phyloP scores from a whole-genome alignment of 352 stramenopile species.

The Globisporangium parvum region DNA sequence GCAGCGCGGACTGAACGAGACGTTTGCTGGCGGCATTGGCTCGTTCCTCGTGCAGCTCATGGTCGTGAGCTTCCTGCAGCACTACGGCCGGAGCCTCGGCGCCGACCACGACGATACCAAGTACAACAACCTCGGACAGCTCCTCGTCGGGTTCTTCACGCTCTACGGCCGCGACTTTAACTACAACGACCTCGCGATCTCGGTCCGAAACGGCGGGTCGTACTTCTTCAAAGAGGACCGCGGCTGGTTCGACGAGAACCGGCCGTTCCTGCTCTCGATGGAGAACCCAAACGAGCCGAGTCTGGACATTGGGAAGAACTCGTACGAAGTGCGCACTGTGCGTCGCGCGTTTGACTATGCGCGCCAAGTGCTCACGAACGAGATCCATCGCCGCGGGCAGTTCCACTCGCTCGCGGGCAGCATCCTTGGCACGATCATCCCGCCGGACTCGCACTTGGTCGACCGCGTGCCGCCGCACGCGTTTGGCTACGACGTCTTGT shows the following conservation, averaged over 20 bases:
- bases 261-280: slow-evolving; percentile 86
- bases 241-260: slow-evolving; percentile 55
- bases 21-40: slow-evolving; percentile 91
- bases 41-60: slow-evolving; percentile 94
- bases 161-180: slow-evolving; percentile 94
- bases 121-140: slow-evolving; percentile 87
- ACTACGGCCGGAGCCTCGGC: slow-evolving; percentile 59
- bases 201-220: slow-evolving; percentile 87
- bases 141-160: slow-evolving; percentile 95
- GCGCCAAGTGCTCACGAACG: slow-evolving; percentile 60
- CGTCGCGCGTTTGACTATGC: slow-evolving; percentile 89
- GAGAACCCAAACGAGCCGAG: slow-evolving; percentile 93
- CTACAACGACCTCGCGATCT: slow-evolving; percentile 90
- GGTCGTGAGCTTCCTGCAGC: slow-evolving; percentile 94
- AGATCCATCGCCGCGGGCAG: slow-evolving; percentile 63
- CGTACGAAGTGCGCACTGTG: slow-evolving; percentile 89
- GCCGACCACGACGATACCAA: slow-evolving; percentile 52
- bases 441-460: slow-evolving; percentile 56
- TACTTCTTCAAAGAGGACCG: slow-evolving; percentile 92
- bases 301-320: slow-evolving; percentile 90
- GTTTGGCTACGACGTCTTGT: slow-evolving; percentile 69
- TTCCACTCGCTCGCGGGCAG: slow-evolving; percentile 56
- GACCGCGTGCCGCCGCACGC: slow-evolving; percentile 40
- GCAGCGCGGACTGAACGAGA: slow-evolving; percentile 92
- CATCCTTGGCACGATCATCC: slow-evolving; percentile 74